Base-by-base conservation (phyloP, 192 early-diverging fungal genomes). In the Chytriomyces hyalinus region DNA sequence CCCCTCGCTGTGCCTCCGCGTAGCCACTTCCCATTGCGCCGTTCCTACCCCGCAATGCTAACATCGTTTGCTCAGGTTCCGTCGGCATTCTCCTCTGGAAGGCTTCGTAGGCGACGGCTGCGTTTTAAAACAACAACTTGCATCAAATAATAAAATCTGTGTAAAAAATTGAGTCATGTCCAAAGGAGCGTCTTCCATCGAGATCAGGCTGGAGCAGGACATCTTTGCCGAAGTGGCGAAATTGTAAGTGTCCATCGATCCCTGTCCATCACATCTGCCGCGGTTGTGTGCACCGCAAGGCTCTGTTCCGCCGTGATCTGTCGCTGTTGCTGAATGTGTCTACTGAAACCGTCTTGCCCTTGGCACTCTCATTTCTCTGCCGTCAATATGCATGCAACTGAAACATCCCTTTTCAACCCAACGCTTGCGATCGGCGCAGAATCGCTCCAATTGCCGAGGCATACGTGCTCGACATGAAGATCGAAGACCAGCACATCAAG, bases 21-120 rank as follows among this genome's bases (percentile, higher is more conserved):
- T 59, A 65, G 57, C 22, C 57, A 2, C 7, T 17, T 11, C 24
- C n/a, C n/a, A 26, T 4, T 17, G n/a, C 48, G 44, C 15, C 45
- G 61, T n/a, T 13, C 20, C 4, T 4, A 11, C 49, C 20, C 28
- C 24, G 43, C 20, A 13, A 6, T 72, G 15, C 6, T 75, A n/a
- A 10, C 43, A 76, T 36, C 57, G 7, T 53, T 26, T 53, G 57
- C 62, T 17, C 49, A 70, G 73, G 75, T 26, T 81, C 76, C 11
- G 68, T 78, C 17, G 86, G 86, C 10, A 76, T 87, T 36, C 61
- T 87, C 22, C 80, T 87, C 11, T 87, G 83, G 84, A 87, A 87
- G 72, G 73, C 82, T 36, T 87, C 86, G 59, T 87, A 72, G 76
- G 13, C 53, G 53, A 4, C 36, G 36, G 1, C 36, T 36, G 36